A percentile compares a stretch with the other conserved stretches of the same genome.
Conservation (phyloP, 306 rosid genomes). For the Cucurbita argyrosperma region DNA sequence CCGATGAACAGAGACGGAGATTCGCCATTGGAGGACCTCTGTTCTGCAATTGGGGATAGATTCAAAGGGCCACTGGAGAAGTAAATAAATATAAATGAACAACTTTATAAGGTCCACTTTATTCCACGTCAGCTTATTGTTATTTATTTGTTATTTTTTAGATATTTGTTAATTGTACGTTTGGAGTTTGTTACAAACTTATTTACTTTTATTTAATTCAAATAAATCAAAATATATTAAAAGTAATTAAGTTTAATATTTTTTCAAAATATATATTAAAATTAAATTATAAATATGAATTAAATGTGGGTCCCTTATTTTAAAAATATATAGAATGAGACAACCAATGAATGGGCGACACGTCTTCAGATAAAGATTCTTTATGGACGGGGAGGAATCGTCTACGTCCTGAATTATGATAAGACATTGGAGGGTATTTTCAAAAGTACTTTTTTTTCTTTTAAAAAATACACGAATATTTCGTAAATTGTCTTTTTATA, state of each 20-base stretch:
- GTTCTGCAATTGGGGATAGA: background rate
- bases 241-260: no score
- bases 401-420: background rate
- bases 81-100: background rate
- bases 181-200: background rate
- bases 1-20: background rate
- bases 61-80: background rate
- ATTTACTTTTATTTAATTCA: background rate
- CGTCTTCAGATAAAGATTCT: background rate
- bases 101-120: background rate
- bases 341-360: background rate
- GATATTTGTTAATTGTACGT: background rate
- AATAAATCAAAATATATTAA: no score
- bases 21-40: slow-evolving; percentile 1
- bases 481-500: no score
- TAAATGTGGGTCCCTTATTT: no score
- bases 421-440: no score
- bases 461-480: no score
- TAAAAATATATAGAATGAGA: background rate
- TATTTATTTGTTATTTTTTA: background rate
- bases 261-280: no score
- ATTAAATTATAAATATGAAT: no score
- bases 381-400: background rate
- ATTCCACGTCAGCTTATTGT: slow-evolving; percentile 1
- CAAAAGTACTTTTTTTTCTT: no score